Base-by-base conservation (phyloP, 805 yeast species). In the Candida ipomoeae region DNA sequence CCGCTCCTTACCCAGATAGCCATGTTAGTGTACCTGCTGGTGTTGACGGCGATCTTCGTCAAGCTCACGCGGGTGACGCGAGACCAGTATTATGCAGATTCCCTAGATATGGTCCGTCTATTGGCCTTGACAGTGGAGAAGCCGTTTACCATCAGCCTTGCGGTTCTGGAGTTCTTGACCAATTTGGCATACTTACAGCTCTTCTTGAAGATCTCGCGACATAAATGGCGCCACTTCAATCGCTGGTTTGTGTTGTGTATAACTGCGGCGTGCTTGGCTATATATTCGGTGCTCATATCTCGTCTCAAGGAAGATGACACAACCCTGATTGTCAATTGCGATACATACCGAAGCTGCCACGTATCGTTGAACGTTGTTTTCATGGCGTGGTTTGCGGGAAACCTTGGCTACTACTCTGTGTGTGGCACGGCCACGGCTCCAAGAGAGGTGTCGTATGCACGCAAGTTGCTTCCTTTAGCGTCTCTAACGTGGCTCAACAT, bases 171-270 rank as follows among this genome's bases (percentile, higher is more conserved):
- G 50, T 46, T 76, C 0, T 60, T 81, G n/a, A 68, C 78, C 6
- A 75, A 75, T 67, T 53, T 76, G n/a, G 82, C 84, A 1, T 82
- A 82, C 74, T 59, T 78, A 5, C 85, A 83, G 58, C 71, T 83
- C 8, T 64, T 75, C 14, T 53, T 74, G 26, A 52, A 51, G 20
- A 48, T 60, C 46, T 54, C 62, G 11, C 51, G 48, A 14, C 66
- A 53, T 39, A 68, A 66, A 46, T 60, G 57, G 54, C 13, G 14
- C 20, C 51, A 42, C 13, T 60, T 69, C n/a, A 55, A 53, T 37
- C 59, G 65, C 14, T 53, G 59, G 11, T 49, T 67, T 2, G 66
- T 65, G 10, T 44, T 43, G 11, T 33, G 48, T 11, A 35, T 61
- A 6, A 43, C 55, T 4, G 32, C 50, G 3, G 56, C 55, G 39